These are phyloP conservation scores for Starmerella potacharoeniae DNA, from an alignment of 805 yeast species.

Conservation along the genomic window DNA sequence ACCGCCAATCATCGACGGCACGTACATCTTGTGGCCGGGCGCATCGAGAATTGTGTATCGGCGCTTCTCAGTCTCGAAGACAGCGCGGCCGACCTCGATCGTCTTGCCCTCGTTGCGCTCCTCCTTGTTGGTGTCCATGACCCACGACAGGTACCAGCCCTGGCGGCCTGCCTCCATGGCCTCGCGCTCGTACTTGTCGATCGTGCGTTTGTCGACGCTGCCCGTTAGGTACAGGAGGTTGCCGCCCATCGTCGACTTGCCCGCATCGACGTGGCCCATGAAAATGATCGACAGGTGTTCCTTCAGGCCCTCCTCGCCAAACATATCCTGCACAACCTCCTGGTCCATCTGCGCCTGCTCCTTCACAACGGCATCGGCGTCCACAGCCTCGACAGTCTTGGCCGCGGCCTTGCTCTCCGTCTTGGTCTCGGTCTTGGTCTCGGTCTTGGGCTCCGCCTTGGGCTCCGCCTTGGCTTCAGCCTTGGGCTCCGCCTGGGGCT, in stretches of 20 bases:
- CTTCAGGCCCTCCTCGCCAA: conserved; percentile 49
- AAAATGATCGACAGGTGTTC: conserved; percentile 94
- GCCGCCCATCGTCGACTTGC: conserved; percentile 99
- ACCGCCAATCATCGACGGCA: conserved; percentile 98
- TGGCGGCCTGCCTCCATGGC: conserved; percentile 99
- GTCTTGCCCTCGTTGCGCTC: conserved; percentile 99
- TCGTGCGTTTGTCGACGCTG: conserved; percentile 96
- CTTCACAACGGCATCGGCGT: conserved; percentile 22
- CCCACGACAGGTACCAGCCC: conserved; percentile 99
- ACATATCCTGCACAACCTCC: conserved; percentile 80
- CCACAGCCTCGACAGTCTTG: conserved; percentile 13
- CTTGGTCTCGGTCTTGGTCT: neutral
- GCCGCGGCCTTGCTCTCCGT: neutral
- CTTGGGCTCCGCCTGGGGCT: neutral
- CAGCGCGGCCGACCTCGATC: conserved; percentile 96
- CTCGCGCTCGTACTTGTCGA: conserved; percentile 94
- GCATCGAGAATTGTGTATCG: conserved; percentile 97
- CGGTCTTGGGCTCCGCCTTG: neutral
- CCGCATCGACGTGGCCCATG: conserved; percentile 99
- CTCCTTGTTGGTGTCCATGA: conserved; percentile 98
- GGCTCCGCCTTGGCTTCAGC: neutral
- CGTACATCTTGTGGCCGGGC: conserved; percentile 98
- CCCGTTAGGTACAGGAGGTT: conserved; percentile 86
- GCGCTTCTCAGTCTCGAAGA: conserved; percentile 94
- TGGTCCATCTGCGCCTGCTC: conserved; percentile 37